Percentiles rank a stretch among this genome's conserved stretches.
phyloP scores from a whole-genome alignment of 768 basidiomycete species.

The Coprinellus aureogranulatus region DNA sequence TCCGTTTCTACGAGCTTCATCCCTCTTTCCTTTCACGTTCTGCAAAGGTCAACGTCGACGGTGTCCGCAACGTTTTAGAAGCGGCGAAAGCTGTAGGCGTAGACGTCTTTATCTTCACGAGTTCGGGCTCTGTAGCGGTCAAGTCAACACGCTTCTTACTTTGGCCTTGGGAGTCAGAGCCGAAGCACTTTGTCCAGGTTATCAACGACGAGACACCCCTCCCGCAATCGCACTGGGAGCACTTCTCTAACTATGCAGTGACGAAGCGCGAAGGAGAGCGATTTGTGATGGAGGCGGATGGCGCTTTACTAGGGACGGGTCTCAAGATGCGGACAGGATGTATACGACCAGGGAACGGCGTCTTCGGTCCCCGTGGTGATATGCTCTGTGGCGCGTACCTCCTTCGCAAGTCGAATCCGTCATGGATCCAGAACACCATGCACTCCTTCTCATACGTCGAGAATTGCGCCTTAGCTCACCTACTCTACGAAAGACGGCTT shows the following conservation, averaged over 20 bases:
- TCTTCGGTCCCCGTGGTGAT: slow-evolving; percentile 76
- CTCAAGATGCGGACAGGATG: slow-evolving; percentile 61
- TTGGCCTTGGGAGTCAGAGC: slow-evolving; percentile 73
- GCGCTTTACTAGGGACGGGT: slow-evolving; percentile 21
- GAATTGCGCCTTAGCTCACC: slow-evolving; percentile 69
- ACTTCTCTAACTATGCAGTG: slow-evolving; percentile 77
- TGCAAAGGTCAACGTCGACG: slow-evolving; percentile 59
- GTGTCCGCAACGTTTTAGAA: slow-evolving; percentile 65
- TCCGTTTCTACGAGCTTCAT: slow-evolving; percentile 73
- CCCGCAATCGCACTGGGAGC: slow-evolving; percentile 56
- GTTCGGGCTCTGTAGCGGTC: slow-evolving; percentile 65
- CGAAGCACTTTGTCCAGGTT: slow-evolving; percentile 57
- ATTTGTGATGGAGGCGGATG: slow-evolving; percentile 38
- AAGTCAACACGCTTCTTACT: slow-evolving; percentile 59
- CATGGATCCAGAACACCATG: slow-evolving; percentile 57
- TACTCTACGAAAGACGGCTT: slow-evolving; percentile 71
- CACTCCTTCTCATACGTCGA: slow-evolving; percentile 74
- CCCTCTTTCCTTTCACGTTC: slow-evolving; percentile 50
- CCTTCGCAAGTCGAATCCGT: slow-evolving; percentile 54
- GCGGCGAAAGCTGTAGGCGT: slow-evolving; percentile 57
- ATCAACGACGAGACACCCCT: slow-evolving; percentile 57
- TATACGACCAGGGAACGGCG: slow-evolving; percentile 74
- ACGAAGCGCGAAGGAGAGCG: slow-evolving; percentile 61
- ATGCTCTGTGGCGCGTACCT: slow-evolving; percentile 65
- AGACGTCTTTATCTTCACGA: slow-evolving; percentile 63